Percentiles rank a stretch among this genome's conserved stretches.
Conservation (phyloP, 495 filamentous ascomycete genomes). For the Penicillium tannophilum region DNA sequence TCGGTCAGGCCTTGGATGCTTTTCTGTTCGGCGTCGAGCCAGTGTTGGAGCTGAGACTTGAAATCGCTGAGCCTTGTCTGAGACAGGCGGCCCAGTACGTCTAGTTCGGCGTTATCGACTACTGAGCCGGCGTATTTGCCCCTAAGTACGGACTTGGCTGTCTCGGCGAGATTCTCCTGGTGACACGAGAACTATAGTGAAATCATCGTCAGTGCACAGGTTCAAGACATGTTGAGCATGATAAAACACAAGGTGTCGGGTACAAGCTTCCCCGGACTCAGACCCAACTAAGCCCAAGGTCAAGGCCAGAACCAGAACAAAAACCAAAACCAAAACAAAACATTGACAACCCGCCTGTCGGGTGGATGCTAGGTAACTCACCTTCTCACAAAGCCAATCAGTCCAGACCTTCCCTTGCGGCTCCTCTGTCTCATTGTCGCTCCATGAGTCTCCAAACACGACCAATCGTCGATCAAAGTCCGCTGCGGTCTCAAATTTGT, state of each 20-base stretch:
- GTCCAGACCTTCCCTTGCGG: slow-evolving; percentile 45
- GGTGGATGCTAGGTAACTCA: slow-evolving; percentile 19
- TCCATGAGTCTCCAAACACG: slow-evolving; percentile 55
- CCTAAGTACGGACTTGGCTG: slow-evolving; percentile 29
- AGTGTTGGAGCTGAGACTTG: slow-evolving; percentile 44
- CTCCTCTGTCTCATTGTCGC: slow-evolving; percentile 44
- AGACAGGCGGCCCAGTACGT: slow-evolving; percentile 27
- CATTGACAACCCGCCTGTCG: slow-evolving; percentile 7
- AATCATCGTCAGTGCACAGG: slow-evolving; percentile 2
- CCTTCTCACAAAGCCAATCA: slow-evolving; percentile 48
- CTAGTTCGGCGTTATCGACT: slow-evolving; percentile 42
- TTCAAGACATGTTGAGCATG: background rate
- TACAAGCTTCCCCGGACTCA: slow-evolving; percentile 3
- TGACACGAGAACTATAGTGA: slow-evolving; percentile 42
- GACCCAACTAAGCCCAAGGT: background rate
- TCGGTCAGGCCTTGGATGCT: slow-evolving; percentile 22
- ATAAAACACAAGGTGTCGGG: background rate
- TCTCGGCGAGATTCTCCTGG: slow-evolving; percentile 49
- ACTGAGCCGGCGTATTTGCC: slow-evolving; percentile 41
- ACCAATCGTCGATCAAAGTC: slow-evolving; percentile 43
- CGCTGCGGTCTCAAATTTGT: slow-evolving; percentile 23
- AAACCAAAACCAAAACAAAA: background rate
- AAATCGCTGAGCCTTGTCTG: slow-evolving; percentile 41
- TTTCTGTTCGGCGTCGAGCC: slow-evolving; percentile 38
- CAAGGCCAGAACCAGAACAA: background rate